These are phyloP conservation scores for Effrenium voratum DNA, from an alignment of 73 alveolate genomes.

Conservation along the genomic window DNA sequence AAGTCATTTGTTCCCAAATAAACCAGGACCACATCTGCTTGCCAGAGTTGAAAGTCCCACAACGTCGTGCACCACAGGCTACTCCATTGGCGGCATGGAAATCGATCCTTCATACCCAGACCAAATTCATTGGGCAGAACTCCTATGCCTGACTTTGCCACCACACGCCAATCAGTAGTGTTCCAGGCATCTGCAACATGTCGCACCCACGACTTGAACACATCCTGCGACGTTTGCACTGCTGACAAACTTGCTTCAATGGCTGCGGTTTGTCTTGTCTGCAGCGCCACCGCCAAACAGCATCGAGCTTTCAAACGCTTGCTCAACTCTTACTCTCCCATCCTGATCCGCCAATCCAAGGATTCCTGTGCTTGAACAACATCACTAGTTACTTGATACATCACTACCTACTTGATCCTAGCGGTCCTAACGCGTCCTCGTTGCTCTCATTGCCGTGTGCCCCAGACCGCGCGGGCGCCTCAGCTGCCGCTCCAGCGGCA, in stretches of 20 bases:
- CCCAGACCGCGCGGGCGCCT: not conserved
- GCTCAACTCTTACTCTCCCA: not conserved
- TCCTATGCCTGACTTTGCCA: not conserved
- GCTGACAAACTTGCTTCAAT: not conserved
- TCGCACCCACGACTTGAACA: not conserved
- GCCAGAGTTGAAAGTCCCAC: not conserved
- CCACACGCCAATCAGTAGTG: not conserved
- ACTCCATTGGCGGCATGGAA: not conserved
- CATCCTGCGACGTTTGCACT: not conserved
- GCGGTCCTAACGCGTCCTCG: not conserved
- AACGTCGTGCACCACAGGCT: not conserved
- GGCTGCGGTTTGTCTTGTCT: not conserved
- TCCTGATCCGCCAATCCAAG: too few relatives aligned
- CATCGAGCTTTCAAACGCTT: not conserved
- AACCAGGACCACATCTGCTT: not conserved
- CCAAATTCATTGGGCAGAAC: not conserved
- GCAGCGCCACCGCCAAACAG: not conserved
- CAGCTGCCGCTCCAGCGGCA: not conserved
- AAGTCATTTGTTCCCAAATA: not conserved
- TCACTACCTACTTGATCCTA: not conserved
- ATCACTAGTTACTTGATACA: too few relatives aligned
- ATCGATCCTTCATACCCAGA: not conserved
- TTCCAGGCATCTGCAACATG: not conserved
- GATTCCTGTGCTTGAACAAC: not conserved
- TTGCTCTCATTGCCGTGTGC: not conserved